phyloP scores from a whole-genome alignment of 495 filamentous ascomycete genomes.

The Apodospora peruviana region DNA sequence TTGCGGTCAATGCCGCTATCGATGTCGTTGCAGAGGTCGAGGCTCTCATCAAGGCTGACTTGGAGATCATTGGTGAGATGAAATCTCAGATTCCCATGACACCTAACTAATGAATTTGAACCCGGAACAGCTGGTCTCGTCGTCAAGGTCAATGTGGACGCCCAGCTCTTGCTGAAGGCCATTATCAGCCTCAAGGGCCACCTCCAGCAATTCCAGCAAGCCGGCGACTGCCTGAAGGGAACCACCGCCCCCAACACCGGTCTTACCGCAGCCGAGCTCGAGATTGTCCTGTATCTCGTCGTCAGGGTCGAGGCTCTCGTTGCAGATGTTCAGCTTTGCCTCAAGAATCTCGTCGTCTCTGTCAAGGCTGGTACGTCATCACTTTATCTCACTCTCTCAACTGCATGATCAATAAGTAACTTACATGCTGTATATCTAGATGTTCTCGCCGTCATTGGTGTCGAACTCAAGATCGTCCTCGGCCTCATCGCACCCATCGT shows the following conservation, averaged over 20 bases:
- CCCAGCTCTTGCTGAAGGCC: constrained; percentile 1
- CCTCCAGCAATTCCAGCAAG: constrained; percentile 1
- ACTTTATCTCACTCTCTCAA: not conserved
- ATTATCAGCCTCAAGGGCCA: constrained; percentile 5
- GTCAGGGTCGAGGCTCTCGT: constrained; percentile 7
- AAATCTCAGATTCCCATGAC: not conserved
- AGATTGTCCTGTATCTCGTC: constrained; percentile 6
- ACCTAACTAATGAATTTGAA: not conserved
- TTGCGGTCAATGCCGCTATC: constrained; percentile 2
- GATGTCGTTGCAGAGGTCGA: constrained; percentile 2
- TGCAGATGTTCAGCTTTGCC: not conserved
- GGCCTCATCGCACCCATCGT: not conserved
- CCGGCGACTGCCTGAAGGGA: not conserved
- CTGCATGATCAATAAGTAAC: not conserved
- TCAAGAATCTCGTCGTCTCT: constrained; percentile 6
- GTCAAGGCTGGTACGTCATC: not conserved
- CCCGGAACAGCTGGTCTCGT: not conserved
- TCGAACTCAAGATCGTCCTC: not conserved
- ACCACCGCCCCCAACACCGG: not conserved
- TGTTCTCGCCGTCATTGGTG: not conserved
- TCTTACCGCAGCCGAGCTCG: constrained; percentile 3
- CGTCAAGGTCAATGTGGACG: not conserved
- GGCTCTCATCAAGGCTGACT: constrained; percentile 5
- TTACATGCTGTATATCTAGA: not conserved
- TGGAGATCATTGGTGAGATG: constrained; percentile 3